Evolutionary conservation across 2,329 filamentous ascomycete species (phyloP).

Genomic region (Pseudogymnoascus sp.): DNA sequence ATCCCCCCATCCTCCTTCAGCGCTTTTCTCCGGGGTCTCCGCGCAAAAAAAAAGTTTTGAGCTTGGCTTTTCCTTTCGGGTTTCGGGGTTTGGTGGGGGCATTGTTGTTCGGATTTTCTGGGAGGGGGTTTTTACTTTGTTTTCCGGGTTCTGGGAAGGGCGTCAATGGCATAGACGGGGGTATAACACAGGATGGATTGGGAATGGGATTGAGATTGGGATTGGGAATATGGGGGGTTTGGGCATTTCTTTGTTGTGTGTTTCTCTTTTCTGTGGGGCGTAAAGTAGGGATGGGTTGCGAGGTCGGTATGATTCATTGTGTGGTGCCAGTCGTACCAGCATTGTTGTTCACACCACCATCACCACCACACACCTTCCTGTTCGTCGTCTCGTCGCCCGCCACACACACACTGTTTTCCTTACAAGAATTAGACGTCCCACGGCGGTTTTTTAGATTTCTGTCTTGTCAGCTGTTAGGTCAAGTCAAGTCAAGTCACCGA

Average conservation of each 20-base stretch:
- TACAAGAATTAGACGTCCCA: conserved; percentile 4
- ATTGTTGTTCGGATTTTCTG: not conserved
- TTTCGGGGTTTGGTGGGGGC: not conserved
- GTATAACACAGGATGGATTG: too few species aligned
- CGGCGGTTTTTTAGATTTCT: not conserved
- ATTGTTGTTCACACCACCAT: too few species aligned
- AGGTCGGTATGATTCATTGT: not conserved
- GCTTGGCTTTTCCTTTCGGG: not conserved
- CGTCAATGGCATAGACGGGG: not conserved
- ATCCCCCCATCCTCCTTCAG: not conserved
- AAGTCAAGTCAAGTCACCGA: not conserved
- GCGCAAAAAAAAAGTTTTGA: not conserved
- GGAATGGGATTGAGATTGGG: not conserved
- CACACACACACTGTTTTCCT: not conserved
- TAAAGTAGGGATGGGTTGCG: not conserved
- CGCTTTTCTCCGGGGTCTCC: not conserved
- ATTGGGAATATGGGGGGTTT: not conserved
- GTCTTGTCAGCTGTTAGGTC: not conserved
- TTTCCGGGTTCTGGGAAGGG: not conserved
- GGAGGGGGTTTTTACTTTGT: not conserved
- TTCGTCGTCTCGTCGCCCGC: not conserved
- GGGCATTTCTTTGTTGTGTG: not conserved
- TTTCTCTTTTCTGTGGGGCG: not conserved
- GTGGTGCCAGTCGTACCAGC: not conserved
- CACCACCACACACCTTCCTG: not conserved